A percentile compares a stretch with the other conserved stretches of the same genome.
phyloP scores from a whole-genome alignment of 805 yeast genomes.

The Hanseniaspora occidentalis region DNA sequence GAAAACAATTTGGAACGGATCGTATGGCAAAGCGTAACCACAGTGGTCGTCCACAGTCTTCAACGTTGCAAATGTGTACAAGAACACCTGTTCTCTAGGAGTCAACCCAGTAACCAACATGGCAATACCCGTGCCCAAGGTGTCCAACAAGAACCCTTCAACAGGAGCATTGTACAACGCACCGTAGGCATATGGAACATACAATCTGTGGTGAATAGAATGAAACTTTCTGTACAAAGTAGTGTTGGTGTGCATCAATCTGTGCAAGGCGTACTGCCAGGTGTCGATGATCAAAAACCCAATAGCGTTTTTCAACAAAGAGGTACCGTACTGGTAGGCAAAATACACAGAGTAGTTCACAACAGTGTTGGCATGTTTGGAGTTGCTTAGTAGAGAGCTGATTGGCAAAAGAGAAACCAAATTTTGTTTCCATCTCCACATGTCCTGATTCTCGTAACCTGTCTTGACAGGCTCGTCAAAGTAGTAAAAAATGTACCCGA shows the following conservation, averaged over 20 bases:
- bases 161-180: slow-evolving; percentile 90
- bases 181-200: slow-evolving; percentile 95
- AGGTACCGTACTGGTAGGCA: slow-evolving; percentile 34
- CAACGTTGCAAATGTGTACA: slow-evolving; percentile 81
- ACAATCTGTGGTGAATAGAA: slow-evolving; percentile 86
- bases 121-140: slow-evolving; percentile 85
- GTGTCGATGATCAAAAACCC: slow-evolving; percentile 77
- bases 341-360: neutral
- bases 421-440: slow-evolving; percentile 30
- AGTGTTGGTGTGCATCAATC: slow-evolving; percentile 77
- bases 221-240: slow-evolving; percentile 70
- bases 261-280: slow-evolving; percentile 91
- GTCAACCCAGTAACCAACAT: slow-evolving; percentile 47
- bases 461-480: slow-evolving; percentile 40
- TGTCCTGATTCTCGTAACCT: slow-evolving; percentile 37
- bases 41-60: slow-evolving; percentile 98
- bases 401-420: slow-evolving; percentile 6
- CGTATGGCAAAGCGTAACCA: slow-evolving; percentile 90
- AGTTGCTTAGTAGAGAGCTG: no score
- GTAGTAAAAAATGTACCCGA: slow-evolving; percentile 44
- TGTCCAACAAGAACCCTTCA: slow-evolving; percentile 88
- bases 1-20: slow-evolving; percentile 78
- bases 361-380: neutral
- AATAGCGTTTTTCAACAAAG: slow-evolving; percentile 38
- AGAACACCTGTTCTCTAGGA: slow-evolving; percentile 61